phyloP scores from a whole-genome alignment of 2,329 filamentous ascomycete genomes.

The Talaromyces sp. region DNA sequence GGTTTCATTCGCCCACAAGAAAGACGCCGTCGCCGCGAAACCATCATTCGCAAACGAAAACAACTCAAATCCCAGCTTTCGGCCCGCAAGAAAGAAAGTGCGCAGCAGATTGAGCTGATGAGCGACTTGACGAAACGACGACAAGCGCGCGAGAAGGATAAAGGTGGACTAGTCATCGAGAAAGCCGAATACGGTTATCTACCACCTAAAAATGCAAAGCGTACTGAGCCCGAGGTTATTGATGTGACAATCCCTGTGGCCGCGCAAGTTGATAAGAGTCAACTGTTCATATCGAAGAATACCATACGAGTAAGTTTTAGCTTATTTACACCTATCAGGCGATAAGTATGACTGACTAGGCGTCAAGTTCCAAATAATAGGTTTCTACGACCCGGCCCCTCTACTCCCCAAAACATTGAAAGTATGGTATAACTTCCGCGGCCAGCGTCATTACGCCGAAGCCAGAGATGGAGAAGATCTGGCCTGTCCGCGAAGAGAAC shows the following conservation, averaged over 20 bases:
- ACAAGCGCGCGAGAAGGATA: conserved; percentile 34
- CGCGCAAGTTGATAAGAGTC: conserved; percentile 42
- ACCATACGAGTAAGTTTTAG: conserved; percentile 32
- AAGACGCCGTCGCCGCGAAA: conserved; percentile 33
- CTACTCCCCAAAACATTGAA: conserved; percentile 39
- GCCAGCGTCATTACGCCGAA: conserved; percentile 38
- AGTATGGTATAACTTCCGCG: conserved; percentile 43
- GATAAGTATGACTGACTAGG: conserved; percentile 17
- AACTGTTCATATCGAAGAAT: conserved; percentile 37
- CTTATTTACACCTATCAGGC: not conserved
- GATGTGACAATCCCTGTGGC: conserved; percentile 47
- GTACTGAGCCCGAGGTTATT: conserved; percentile 27
- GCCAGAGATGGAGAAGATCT: conserved; percentile 36
- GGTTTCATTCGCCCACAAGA: conserved; percentile 40
- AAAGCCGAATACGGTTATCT: conserved; percentile 42
- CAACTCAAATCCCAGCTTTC: conserved; percentile 36
- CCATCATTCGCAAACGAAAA: conserved; percentile 35
- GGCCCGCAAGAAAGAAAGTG: conserved; percentile 36
- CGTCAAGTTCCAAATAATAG: conserved; percentile 40
- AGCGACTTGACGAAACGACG: conserved; percentile 37
- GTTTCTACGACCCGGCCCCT: conserved; percentile 45
- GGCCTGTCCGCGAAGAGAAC: conserved; percentile 39
- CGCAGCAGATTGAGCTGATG: conserved; percentile 42
- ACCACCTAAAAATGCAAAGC: conserved; percentile 20
- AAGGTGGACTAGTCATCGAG: conserved; percentile 39